Conservation (phyloP, 371 early-diverging fungal genomes). For the Gilbertella persicaria region DNA sequence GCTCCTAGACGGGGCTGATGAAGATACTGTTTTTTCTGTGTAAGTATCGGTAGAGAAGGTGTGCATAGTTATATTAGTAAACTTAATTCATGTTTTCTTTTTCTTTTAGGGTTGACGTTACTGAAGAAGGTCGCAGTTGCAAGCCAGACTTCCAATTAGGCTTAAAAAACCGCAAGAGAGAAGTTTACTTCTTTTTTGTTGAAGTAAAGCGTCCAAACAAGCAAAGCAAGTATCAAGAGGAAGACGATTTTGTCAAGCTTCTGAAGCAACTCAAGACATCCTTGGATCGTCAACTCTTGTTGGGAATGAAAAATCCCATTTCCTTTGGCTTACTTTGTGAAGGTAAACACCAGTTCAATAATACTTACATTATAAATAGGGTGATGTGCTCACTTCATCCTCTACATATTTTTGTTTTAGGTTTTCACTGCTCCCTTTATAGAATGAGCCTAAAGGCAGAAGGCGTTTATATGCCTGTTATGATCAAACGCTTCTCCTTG, state of each 20-base stretch:
- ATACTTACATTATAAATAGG: not conserved
- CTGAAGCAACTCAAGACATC: not conserved
- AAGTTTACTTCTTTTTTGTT: conserved; percentile 2
- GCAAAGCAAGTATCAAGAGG: not conserved
- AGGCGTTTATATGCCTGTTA: not conserved
- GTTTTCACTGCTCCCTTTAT: not conserved
- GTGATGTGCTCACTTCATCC: not conserved
- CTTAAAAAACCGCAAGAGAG: not conserved
- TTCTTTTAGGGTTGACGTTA: not conserved
- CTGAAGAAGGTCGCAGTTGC: not conserved
- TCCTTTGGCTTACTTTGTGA: conserved; percentile 1
- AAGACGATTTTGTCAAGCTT: conserved; percentile 1
- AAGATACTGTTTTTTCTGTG: too few species aligned
- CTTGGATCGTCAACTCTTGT: not conserved
- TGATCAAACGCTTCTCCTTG: not conserved
- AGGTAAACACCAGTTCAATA: not conserved
- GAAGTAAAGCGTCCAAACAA: not conserved
- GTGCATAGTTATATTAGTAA: not conserved
- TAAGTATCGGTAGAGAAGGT: too few species aligned
- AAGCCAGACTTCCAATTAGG: not conserved
- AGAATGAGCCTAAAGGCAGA: not conserved
- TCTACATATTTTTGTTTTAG: not conserved
- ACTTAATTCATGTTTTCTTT: not conserved
- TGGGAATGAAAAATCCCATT: not conserved
- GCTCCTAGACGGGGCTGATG: too few species aligned